A percentile compares a stretch with the other conserved stretches of the same genome.
Conservation (phyloP, 116 monocot genomes). For the Cymodocea nodosa region DNA sequence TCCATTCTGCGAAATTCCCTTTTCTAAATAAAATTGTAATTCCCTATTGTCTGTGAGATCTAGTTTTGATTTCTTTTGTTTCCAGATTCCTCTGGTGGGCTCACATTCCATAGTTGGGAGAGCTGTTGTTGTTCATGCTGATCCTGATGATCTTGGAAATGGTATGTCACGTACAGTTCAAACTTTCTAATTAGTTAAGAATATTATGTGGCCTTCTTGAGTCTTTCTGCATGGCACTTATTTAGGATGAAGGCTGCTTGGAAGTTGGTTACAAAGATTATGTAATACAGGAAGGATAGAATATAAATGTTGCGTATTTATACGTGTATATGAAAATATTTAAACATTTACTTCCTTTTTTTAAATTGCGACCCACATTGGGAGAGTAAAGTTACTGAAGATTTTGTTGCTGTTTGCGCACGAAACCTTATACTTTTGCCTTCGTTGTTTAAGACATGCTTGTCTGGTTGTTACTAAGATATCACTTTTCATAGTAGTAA, state of each 20-base stretch:
- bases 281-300: background rate
- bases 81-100: constrained; percentile 43
- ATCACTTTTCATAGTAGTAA: background rate
- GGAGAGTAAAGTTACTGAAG: too few species aligned
- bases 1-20: background rate
- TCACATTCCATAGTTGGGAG: constrained; percentile 45
- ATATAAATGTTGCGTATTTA: too few species aligned
- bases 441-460: background rate
- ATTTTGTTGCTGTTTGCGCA: too few species aligned
- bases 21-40: background rate
- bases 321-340: too few species aligned
- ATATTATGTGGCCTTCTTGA: background rate
- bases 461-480: background rate
- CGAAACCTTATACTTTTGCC: background rate
- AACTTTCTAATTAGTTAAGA: background rate
- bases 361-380: too few species aligned
- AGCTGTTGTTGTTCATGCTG: constrained; percentile 66
- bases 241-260: background rate
- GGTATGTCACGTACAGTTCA: constrained; percentile 17
- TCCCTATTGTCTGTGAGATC: background rate
- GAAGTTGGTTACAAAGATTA: background rate
- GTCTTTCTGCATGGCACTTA: background rate
- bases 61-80: background rate
- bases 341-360: too few species aligned
- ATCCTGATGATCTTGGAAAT: constrained; percentile 62